Evolutionary conservation across 768 basidiomycete genomes (phyloP).

Genomic region (Astraeus odoratus): DNA sequence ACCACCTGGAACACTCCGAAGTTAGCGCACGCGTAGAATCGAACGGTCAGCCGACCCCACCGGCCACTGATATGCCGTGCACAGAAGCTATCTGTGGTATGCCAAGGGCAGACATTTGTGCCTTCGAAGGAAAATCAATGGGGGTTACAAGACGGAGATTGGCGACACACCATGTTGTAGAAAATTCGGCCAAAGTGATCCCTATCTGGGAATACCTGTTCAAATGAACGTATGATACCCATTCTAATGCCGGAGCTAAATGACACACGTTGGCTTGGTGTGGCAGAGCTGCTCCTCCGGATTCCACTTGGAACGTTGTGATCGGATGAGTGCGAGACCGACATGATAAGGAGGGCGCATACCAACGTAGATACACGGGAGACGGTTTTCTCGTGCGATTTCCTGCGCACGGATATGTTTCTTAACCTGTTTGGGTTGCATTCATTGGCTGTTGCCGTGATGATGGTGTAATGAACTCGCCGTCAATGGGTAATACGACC

Average conservation of each 20-base stretch:
- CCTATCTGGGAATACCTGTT: slow-evolving; percentile 82
- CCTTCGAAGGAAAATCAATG: slow-evolving; percentile 36
- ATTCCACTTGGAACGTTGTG: slow-evolving; percentile 60
- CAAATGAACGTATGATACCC: slow-evolving; percentile 1
- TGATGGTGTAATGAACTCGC: slow-evolving; percentile 28
- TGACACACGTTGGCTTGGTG: slow-evolving; percentile 72
- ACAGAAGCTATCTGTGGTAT: slow-evolving; percentile 92
- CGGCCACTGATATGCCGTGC: slow-evolving; percentile 92
- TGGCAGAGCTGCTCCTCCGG: slow-evolving; percentile 88
- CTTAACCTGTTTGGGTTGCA: slow-evolving; percentile 57
- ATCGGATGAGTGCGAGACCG: slow-evolving; percentile 3
- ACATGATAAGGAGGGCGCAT: slow-evolving; percentile 18
- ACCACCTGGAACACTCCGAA: slow-evolving; percentile 45
- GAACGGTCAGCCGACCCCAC: slow-evolving; percentile 22
- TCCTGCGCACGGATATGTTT: slow-evolving; percentile 94
- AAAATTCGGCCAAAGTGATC: slow-evolving; percentile 96
- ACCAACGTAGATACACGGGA: slow-evolving; percentile 94
- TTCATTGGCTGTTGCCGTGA: not conserved
- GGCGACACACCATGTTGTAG: slow-evolving; percentile 76
- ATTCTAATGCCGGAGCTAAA: not conserved
- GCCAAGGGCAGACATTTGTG: slow-evolving; percentile 87
- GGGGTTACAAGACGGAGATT: slow-evolving; percentile 1
- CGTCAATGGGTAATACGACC: slow-evolving; percentile 86
- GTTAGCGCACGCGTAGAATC: slow-evolving; percentile 1
- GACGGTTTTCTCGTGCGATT: slow-evolving; percentile 82